Evolutionary conservation across 331 rosid species (phyloP).

Genomic region (Quercus tomentella): DNA sequence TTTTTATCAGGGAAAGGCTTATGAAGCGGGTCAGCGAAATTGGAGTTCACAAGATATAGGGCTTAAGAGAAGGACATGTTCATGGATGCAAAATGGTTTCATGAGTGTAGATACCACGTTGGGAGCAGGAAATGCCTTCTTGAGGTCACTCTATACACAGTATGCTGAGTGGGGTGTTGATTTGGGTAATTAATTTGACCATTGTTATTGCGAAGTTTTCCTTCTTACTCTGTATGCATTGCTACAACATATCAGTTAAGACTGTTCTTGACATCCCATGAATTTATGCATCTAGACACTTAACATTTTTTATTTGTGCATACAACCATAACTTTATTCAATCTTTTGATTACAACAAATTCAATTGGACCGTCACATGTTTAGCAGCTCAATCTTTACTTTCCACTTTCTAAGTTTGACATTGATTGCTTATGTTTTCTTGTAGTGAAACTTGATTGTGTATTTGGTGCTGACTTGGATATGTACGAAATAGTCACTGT

Average conservation of each 20-base stretch:
- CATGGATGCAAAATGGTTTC: conserved; percentile 88
- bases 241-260: no score
- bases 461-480: conserved; percentile 89
- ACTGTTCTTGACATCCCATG: no score
- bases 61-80: conserved; percentile 58
- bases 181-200: conserved; percentile 40
- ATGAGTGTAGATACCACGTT: conserved; percentile 76
- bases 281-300: no score
- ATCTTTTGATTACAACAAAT: neutral
- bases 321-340: neutral
- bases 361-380: neutral
- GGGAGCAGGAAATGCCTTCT: conserved; percentile 83
- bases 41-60: conserved; percentile 86
- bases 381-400: neutral
- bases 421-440: conserved; percentile 12
- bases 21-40: conserved; percentile 58
- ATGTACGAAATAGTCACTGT: conserved; percentile 64
- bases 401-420: neutral
- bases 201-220: neutral
- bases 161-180: conserved; percentile 94
- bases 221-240: no score
- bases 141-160: conserved; percentile 80
- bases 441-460: conserved; percentile 93
- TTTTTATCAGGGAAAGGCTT: conserved; percentile 50
- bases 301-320: neutral